phyloP scores from a whole-genome alignment of 2,329 filamentous ascomycete species.

The Talaromyces piceae region DNA sequence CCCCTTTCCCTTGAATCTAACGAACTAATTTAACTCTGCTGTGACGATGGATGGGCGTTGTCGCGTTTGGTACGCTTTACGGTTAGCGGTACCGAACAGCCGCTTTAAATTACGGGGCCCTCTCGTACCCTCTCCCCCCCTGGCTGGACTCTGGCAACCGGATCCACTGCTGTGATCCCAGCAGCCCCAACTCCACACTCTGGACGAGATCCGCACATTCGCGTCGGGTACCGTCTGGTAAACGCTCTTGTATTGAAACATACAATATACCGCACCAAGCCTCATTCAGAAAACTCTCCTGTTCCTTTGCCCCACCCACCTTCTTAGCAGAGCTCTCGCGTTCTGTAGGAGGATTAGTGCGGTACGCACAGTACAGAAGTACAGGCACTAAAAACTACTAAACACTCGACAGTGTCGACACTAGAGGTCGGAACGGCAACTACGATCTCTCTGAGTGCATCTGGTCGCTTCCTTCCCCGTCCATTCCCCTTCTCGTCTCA shows the following conservation, averaged over 20 bases:
- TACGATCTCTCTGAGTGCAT: constrained; percentile 11
- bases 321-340: background rate
- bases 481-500: background rate
- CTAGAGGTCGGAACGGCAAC: background rate
- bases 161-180: background rate
- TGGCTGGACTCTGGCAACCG: background rate
- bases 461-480: constrained; percentile 10
- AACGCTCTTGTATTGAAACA: constrained; percentile 2
- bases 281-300: background rate
- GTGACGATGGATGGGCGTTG: background rate
- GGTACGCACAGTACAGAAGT: too few relatives aligned
- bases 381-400: too few relatives aligned
- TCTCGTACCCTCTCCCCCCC: too few relatives aligned
- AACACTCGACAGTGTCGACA: background rate
- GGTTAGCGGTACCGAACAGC: background rate
- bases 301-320: background rate
- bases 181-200: background rate
- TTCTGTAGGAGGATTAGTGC: background rate
- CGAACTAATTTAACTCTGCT: background rate
- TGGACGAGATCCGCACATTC: constrained; percentile 9
- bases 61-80: background rate
- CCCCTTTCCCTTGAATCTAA: background rate
- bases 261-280: background rate
- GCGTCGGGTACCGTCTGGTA: constrained; percentile 7
- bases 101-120: background rate